Evolutionary conservation across 106 monocot species (phyloP).

Genomic region (Dendrobium nobile): DNA sequence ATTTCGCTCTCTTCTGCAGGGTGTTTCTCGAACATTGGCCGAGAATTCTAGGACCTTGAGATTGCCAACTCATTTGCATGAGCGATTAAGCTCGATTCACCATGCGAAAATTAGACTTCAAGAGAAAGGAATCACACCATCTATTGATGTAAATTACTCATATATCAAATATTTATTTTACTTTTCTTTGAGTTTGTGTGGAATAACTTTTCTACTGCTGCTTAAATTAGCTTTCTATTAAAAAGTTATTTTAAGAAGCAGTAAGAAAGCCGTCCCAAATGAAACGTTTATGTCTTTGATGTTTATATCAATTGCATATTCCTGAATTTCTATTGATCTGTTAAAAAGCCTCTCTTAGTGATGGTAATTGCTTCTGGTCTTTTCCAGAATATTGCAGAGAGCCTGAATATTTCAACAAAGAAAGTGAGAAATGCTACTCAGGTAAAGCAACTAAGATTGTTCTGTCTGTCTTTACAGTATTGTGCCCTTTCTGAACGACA

Average conservation of each 20-base stretch:
- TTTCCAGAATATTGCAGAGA: conserved; percentile 73
- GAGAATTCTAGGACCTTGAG: conserved; percentile 84
- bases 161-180: neutral
- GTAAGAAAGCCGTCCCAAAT: no score
- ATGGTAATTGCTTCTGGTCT: conserved; percentile 5
- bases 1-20: conserved; percentile 36
- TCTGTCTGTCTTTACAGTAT: neutral
- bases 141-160: conserved; percentile 61
- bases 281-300: neutral
- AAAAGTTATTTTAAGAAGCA: no score
- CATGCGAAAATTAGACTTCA: conserved; percentile 65
- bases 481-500: conserved; percentile 1
- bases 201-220: no score
- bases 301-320: neutral
- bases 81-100: conserved; percentile 62
- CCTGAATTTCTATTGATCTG: neutral
- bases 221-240: no score
- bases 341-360: neutral
- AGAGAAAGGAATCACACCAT: conserved; percentile 70
- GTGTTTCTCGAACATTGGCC: conserved; percentile 75
- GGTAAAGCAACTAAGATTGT: conserved; percentile 30
- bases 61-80: conserved; percentile 84
- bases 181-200: neutral
- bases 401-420: conserved; percentile 71
- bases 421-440: conserved; percentile 95